Percentiles rank a stretch among this genome's conserved stretches.
phyloP scores from a whole-genome alignment of 352 stramenopile genomes.

The Globisporangium paroecandrum region DNA sequence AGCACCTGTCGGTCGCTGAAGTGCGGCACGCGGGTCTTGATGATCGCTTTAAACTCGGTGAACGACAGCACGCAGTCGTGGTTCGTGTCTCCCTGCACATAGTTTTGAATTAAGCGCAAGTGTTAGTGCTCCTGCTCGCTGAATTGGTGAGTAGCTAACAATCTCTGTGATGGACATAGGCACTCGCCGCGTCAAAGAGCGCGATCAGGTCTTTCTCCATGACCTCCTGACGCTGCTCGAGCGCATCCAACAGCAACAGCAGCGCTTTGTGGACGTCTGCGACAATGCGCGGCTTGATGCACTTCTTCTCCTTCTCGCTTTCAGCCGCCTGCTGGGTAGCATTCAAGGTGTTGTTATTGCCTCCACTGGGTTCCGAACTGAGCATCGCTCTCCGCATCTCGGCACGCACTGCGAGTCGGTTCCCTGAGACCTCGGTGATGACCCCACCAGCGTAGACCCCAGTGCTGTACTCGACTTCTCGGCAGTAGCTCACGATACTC shows the following conservation, averaged over 20 bases:
- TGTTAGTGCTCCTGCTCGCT: background rate
- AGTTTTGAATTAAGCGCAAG: background rate
- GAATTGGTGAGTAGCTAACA: too few species aligned
- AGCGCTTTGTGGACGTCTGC: constrained; percentile 58
- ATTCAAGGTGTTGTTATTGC: background rate
- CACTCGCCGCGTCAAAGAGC: constrained; percentile 41
- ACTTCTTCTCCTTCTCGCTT: constrained; percentile 13
- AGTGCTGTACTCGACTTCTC: constrained; percentile 71
- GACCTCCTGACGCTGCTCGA: constrained; percentile 52
- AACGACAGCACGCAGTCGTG: constrained; percentile 69
- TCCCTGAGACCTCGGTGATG: constrained; percentile 53
- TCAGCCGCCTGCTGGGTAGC: background rate
- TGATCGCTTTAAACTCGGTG: constrained; percentile 64
- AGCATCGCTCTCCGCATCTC: constrained; percentile 76
- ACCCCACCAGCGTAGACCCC: constrained; percentile 50
- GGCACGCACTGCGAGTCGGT: constrained; percentile 60
- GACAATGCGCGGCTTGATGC: constrained; percentile 41
- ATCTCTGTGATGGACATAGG: background rate
- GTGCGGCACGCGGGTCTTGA: constrained; percentile 43
- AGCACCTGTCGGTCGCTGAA: constrained; percentile 71
- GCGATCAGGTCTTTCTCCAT: constrained; percentile 48
- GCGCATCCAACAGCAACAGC: constrained; percentile 47
- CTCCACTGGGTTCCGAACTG: background rate
- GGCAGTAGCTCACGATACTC: constrained; percentile 48
- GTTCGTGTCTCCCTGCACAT: constrained; percentile 49